phyloP scores from a whole-genome alignment of 2,329 filamentous ascomycete species.

The Botrytis tulipae region DNA sequence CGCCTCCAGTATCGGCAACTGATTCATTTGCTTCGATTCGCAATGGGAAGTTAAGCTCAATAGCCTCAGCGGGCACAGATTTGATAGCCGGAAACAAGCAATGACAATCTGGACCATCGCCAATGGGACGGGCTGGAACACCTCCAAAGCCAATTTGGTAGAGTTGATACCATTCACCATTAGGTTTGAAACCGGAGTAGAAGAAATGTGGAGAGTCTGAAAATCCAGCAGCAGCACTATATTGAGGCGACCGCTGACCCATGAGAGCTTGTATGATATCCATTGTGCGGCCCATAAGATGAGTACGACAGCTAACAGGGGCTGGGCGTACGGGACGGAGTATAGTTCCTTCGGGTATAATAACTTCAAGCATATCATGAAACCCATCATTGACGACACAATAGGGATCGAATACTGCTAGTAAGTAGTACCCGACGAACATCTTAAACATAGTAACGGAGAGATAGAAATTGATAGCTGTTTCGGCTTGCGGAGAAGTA shows the following conservation, averaged over 20 bases:
- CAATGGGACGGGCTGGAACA: constrained; percentile 13
- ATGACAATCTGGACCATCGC: constrained; percentile 15
- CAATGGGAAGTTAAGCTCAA: constrained; percentile 14
- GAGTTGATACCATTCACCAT: constrained; percentile 15
- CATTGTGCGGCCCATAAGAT: background rate
- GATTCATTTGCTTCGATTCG: constrained; percentile 19
- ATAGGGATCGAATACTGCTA: constrained; percentile 1
- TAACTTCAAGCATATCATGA: constrained; percentile 7
- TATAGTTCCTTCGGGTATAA: constrained; percentile 3
- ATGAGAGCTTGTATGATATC: constrained; percentile 12
- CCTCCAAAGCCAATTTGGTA: constrained; percentile 14
- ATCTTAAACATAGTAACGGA: constrained; percentile 13
- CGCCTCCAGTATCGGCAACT: constrained; percentile 11
- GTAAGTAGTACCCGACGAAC: constrained; percentile 12
- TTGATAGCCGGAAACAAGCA: constrained; percentile 14
- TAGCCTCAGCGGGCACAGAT: constrained; percentile 14
- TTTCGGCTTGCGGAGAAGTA: constrained; percentile 12
- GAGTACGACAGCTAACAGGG: background rate
- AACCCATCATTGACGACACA: constrained; percentile 8
- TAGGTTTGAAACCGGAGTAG: constrained; percentile 12
- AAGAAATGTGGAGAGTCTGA: constrained; percentile 15
- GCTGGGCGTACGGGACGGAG: constrained; percentile 5
- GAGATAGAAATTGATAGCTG: constrained; percentile 16
- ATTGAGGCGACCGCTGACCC: constrained; percentile 12
- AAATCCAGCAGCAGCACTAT: constrained; percentile 5